Conservation (phyloP, 179 eudicot species). For the Dionaea muscipula region DNA sequence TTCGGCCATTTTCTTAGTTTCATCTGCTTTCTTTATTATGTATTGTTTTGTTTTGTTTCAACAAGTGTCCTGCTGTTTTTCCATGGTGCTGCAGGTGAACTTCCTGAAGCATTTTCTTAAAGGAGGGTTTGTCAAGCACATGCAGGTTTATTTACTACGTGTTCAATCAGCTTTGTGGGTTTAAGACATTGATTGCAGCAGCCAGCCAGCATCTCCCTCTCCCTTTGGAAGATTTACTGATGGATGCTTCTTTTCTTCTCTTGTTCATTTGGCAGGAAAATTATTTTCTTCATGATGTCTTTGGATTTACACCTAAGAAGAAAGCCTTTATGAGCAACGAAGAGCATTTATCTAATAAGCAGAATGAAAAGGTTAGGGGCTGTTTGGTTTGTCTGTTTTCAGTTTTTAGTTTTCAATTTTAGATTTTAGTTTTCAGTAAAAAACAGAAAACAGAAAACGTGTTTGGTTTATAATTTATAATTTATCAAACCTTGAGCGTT, state of each 20-base stretch:
- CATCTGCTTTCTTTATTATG: neutral
- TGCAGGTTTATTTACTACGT: slow-evolving; percentile 46
- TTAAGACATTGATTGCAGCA: too few species aligned
- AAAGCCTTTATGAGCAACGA: slow-evolving; percentile 26
- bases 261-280: slow-evolving; percentile 45
- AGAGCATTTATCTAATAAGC: slow-evolving; percentile 22
- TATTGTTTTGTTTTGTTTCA: neutral
- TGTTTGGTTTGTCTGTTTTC: neutral
- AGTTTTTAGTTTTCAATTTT: neutral
- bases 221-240: too few species aligned
- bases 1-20: neutral
- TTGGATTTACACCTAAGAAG: slow-evolving; percentile 67
- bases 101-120: slow-evolving; percentile 76
- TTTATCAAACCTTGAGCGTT: too few species aligned
- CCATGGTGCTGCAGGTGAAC: slow-evolving; percentile 44
- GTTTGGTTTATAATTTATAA: too few species aligned
- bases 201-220: too few species aligned
- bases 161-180: neutral
- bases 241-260: too few species aligned
- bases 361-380: slow-evolving; percentile 49
- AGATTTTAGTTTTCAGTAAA: neutral
- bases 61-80: neutral
- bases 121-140: slow-evolving; percentile 87
- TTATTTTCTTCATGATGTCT: slow-evolving; percentile 69
- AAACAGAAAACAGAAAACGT: too few species aligned